Base-by-base conservation (phyloP, 176 grass and related monocot genomes). In the Ananas comosus region DNA sequence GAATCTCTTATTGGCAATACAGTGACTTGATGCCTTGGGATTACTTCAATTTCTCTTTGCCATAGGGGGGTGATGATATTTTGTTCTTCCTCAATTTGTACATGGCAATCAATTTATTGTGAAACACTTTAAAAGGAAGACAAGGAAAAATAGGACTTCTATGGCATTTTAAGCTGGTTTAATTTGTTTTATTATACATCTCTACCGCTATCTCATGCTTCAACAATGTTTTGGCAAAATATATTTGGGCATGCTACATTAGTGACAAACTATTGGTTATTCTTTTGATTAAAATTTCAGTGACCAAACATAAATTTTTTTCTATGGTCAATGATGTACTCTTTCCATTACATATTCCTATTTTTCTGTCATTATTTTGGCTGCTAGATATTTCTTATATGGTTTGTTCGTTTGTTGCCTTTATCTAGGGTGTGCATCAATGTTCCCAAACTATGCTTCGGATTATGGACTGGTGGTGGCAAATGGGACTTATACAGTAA, bases 401-500 rank as follows among this genome's bases (percentile, higher is more conserved):
- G 19, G 3, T 14, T 19, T 9, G 7, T 56, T 66, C 48, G 27
- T 72, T 25, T 77, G 50, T 63, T 18, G 10, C 27, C 72, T 47
- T 18, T 13, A n/a, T 67, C 49, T 72, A 96, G 88, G 83, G 3
- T 91, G 88, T 70, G 11, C 78, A 5, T 96, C 92, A 19, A 86
- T 71, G 12, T 85, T 96, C 82, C 75, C 88, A 1, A 74, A 67
- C 1, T 80, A 51, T 74, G 65, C 88, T 51, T 80, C 88, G 14
- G 92, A 89, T 76, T 67, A 80, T 71, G 88, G 88, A 19, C 56
- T 96, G 70, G 47, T 82, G 21, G 88, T 91, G 81, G 81, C 78
- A 11, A 96, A 91, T 50, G 88, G 88, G 69, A 96, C 88, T 17
- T 96, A 91, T 49, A 83, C 92, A 10, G 74, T 96, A 19, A 89